Conservation (phyloP, 139 green algal genomes). For the Tetraselmis striata region DNA sequence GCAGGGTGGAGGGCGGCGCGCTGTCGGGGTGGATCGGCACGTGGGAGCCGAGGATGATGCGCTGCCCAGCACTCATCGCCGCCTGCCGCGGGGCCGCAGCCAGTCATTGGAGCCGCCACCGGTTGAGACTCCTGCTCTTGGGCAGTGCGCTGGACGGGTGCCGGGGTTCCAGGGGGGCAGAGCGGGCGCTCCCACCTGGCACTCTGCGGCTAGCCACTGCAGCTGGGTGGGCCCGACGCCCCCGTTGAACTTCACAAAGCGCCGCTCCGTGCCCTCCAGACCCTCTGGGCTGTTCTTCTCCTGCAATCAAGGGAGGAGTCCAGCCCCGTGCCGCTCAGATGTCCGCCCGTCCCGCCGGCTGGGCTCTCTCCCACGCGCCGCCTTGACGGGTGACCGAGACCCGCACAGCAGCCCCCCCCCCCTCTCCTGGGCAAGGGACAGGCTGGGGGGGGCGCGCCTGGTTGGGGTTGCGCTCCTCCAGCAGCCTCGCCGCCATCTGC, state of each 20-base stretch:
- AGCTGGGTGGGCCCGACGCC: slow-evolving; percentile 60
- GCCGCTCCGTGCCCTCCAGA: slow-evolving; percentile 36
- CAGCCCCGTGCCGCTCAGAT: no score
- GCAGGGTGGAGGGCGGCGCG: slow-evolving; percentile 39
- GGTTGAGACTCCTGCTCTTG: no score
- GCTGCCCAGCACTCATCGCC: slow-evolving; percentile 21
- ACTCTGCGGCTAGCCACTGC: slow-evolving; percentile 52
- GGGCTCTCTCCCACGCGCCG: no score
- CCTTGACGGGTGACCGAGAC: no score
- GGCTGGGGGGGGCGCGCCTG: slow-evolving; percentile 22
- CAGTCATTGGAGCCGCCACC: not conserved
- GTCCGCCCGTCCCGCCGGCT: no score
- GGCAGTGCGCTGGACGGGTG: no score
- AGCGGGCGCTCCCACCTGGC: slow-evolving; percentile 10
- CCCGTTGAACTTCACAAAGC: slow-evolving; percentile 82
- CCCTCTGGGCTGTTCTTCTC: slow-evolving; percentile 60
- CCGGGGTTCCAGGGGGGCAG: not conserved
- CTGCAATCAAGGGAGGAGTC: no score
- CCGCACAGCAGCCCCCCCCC: no score
- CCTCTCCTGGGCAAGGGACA: no score
- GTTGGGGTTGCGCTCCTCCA: slow-evolving; percentile 59
- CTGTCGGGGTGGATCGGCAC: slow-evolving; percentile 38
- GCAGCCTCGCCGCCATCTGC: slow-evolving; percentile 33
- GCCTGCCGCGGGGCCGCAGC: slow-evolving; percentile 4
- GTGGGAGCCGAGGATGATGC: slow-evolving; percentile 44